Evolutionary conservation across 2,329 filamentous ascomycete species (phyloP).

Genomic region (Sclerotiophoma versabilis): DNA sequence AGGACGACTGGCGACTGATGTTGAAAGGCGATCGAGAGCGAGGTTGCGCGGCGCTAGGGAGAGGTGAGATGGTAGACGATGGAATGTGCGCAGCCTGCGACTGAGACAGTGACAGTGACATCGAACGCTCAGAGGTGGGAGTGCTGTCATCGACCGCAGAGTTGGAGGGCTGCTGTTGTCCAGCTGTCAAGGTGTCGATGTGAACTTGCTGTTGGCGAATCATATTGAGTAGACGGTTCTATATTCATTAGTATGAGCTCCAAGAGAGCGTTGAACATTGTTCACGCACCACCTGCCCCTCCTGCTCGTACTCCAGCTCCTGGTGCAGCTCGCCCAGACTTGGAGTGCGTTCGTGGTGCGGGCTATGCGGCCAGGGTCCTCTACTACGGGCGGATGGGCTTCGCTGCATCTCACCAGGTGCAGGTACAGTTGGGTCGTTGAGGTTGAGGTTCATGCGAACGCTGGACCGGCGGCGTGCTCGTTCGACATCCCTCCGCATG

Average conservation of each 20-base stretch:
- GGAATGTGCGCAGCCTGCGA: conserved; percentile 31
- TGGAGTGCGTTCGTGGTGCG: conserved; percentile 69
- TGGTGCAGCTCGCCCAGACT: conserved; percentile 81
- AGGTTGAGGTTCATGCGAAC: conserved; percentile 76
- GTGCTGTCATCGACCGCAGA: conserved; percentile 61
- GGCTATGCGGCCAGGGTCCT: conserved; percentile 30
- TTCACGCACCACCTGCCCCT: conserved; percentile 72
- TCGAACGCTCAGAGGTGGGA: conserved; percentile 56
- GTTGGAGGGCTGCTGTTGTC: conserved; percentile 50
- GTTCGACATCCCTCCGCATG: conserved; percentile 48
- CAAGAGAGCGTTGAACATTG: neutral
- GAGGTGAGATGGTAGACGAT: conserved; percentile 46
- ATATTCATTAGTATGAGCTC: neutral
- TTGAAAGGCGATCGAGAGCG: conserved; percentile 49
- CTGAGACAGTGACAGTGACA: conserved; percentile 49
- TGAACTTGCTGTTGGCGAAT: conserved; percentile 79
- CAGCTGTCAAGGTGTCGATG: conserved; percentile 63
- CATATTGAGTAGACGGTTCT: conserved; percentile 79
- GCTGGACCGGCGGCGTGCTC: conserved; percentile 69
- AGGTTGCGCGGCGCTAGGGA: conserved; percentile 33
- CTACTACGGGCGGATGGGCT: conserved; percentile 41
- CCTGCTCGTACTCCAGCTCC: conserved; percentile 79
- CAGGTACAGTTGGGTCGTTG: conserved; percentile 72
- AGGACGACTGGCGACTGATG: conserved; percentile 55
- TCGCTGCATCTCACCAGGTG: conserved; percentile 72